A percentile compares a stretch with the other conserved stretches of the same genome.
Evolutionary conservation across 768 basidiomycete species (phyloP).

Genomic region (Boletus eberwhitei): DNA sequence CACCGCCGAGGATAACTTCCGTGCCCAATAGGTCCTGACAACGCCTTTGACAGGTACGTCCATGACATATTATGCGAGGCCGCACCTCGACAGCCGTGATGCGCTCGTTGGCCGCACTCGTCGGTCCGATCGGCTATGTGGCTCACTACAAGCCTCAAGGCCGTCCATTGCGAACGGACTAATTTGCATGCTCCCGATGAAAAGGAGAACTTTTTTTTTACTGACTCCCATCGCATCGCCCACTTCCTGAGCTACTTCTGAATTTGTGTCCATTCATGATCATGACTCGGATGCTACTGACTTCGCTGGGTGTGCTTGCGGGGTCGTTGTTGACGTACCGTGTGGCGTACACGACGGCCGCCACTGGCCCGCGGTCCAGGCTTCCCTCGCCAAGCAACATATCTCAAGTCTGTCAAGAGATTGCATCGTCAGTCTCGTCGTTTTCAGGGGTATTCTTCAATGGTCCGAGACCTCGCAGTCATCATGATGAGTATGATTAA

Average conservation of each 20-base stretch:
- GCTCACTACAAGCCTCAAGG: constrained; percentile 8
- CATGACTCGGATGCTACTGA: constrained; percentile 5
- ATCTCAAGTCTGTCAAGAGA: constrained; percentile 16
- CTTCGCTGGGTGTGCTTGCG: constrained; percentile 6
- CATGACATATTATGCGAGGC: constrained; percentile 1
- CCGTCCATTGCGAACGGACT: constrained; percentile 2
- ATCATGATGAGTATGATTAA: constrained; percentile 5
- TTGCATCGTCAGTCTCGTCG: constrained; percentile 19
- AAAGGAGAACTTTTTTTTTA: constrained; percentile 4
- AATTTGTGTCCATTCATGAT: not conserved
- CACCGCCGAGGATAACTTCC: constrained; percentile 13
- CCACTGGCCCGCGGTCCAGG: not conserved
- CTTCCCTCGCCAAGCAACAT: constrained; percentile 1
- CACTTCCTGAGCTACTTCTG: constrained; percentile 2
- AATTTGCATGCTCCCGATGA: constrained; percentile 2
- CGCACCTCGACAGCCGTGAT: not conserved
- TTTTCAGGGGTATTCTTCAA: constrained; percentile 24
- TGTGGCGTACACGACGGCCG: not conserved
- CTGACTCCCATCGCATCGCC: constrained; percentile 1
- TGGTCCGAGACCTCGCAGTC: constrained; percentile 8
- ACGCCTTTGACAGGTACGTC: not conserved
- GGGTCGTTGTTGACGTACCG: constrained; percentile 5
- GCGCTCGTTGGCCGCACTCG: not conserved
- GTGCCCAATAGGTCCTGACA: not conserved
- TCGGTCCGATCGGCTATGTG: not conserved